These are phyloP conservation scores for Euryodendron excelsum DNA, from an alignment of 148 eudicot species.

Conservation along the genomic window DNA sequence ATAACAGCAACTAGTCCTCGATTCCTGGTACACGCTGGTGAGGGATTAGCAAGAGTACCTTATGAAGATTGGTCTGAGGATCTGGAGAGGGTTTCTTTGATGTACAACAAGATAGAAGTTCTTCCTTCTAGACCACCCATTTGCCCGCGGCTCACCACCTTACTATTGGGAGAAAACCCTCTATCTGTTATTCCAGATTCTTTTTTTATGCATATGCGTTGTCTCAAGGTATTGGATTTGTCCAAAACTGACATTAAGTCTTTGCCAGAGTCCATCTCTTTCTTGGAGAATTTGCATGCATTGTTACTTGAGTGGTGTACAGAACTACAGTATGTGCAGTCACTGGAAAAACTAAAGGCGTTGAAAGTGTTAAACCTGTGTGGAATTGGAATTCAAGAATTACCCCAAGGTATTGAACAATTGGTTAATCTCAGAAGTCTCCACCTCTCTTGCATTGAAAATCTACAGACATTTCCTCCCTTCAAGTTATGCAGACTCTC, in stretches of 20 bases:
- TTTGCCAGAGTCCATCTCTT: neutral
- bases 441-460: too few species aligned
- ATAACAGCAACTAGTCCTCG: neutral
- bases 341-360: too few species aligned
- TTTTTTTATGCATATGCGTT: neutral
- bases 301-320: too few species aligned
- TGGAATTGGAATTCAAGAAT: too few species aligned
- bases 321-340: too few species aligned
- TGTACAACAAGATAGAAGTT: neutral
- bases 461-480: too few species aligned
- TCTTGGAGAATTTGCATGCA: too few species aligned
- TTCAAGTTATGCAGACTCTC: too few species aligned
- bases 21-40: neutral
- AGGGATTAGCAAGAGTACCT: neutral
- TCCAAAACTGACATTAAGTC: neutral
- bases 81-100: neutral
- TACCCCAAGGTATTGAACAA: too few species aligned
- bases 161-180: neutral
- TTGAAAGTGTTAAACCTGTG: too few species aligned
- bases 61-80: neutral
- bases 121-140: neutral
- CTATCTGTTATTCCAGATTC: neutral
- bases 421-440: too few species aligned
- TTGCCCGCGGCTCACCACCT: neutral
- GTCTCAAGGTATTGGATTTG: neutral